A percentile compares a stretch with the other conserved stretches of the same genome.
Evolutionary conservation across 495 filamentous ascomycete genomes (phyloP).

Genomic region (Penicillium coffeae): DNA sequence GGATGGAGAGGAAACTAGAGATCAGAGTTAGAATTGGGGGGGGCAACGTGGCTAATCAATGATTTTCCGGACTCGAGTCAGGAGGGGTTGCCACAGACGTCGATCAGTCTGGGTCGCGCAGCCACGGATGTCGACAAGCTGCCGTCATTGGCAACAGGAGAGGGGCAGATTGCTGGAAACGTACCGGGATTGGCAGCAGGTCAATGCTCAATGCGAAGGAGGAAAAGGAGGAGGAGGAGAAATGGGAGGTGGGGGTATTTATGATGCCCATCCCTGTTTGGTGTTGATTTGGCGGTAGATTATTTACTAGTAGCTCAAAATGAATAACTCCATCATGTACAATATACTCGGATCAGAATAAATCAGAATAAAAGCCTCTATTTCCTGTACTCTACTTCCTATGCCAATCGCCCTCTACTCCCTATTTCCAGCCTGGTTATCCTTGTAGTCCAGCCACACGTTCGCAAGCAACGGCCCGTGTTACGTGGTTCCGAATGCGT

Average conservation of each 20-base stretch:
- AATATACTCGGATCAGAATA: too few species aligned
- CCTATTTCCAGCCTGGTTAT: not conserved
- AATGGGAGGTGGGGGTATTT: not conserved
- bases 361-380: not conserved
- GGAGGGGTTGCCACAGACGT: slow-evolving; percentile 28
- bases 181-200: not conserved
- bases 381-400: not conserved
- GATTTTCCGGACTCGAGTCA: slow-evolving; percentile 1
- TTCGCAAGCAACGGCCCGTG: too few species aligned
- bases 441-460: too few species aligned
- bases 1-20: slow-evolving; percentile 1
- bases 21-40: slow-evolving; percentile 4
- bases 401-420: not conserved
- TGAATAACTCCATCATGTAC: too few species aligned
- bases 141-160: slow-evolving; percentile 28
- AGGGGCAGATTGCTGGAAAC: not conserved
- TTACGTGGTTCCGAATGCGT: not conserved
- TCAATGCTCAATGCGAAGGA: not conserved
- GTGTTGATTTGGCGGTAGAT: not conserved
- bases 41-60: slow-evolving; percentile 8
- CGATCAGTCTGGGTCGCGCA: slow-evolving; percentile 20
- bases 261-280: not conserved
- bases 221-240: not conserved
- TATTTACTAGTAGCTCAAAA: too few species aligned
- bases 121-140: slow-evolving; percentile 29